A percentile compares a stretch with the other conserved stretches of the same genome.
phyloP scores from a whole-genome alignment of 2,329 filamentous ascomycete species.

The Conoideocrella luteorostrata region DNA sequence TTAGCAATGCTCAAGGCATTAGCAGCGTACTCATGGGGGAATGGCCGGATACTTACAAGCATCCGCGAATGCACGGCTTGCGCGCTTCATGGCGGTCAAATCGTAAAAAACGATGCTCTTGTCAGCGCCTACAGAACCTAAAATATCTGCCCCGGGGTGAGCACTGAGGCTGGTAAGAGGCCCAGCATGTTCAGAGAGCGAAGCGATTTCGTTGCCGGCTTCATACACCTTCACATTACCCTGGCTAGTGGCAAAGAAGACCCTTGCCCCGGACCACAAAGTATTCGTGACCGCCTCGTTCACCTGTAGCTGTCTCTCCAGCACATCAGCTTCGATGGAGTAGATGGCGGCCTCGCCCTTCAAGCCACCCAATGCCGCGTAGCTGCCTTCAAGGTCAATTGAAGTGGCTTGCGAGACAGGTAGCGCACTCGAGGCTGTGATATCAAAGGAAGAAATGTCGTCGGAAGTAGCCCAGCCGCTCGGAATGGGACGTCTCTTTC shows the following conservation, averaged over 20 bases:
- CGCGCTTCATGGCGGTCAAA: conserved; percentile 56
- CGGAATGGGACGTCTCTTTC: conserved; percentile 83
- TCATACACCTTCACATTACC: conserved; percentile 78
- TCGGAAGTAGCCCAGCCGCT: conserved; percentile 78
- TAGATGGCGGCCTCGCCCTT: conserved; percentile 71
- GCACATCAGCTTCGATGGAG: conserved; percentile 60
- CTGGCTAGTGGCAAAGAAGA: conserved; percentile 67
- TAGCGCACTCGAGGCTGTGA: conserved; percentile 38
- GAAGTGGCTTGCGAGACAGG: conserved; percentile 44
- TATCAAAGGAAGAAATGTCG: conserved; percentile 49
- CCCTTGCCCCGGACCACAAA: conserved; percentile 59
- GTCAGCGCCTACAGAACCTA: conserved; percentile 83
- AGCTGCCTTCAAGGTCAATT: conserved; percentile 48
- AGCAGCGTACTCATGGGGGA: not conserved
- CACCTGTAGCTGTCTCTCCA: conserved; percentile 61
- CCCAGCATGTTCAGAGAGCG: conserved; percentile 76
- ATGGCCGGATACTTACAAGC: conserved; percentile 58
- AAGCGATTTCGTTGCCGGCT: conserved; percentile 59
- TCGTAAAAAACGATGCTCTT: conserved; percentile 94
- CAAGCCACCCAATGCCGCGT: conserved; percentile 68
- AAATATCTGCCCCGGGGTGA: conserved; percentile 75
- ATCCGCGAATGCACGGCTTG: conserved; percentile 75
- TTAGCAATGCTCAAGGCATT: conserved; percentile 7
- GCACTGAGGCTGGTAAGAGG: conserved; percentile 69
- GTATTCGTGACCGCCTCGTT: conserved; percentile 61